A percentile compares a stretch with the other conserved stretches of the same genome.
Evolutionary conservation across 495 filamentous ascomycete genomes (phyloP).

Genomic region (Tuber borchii): DNA sequence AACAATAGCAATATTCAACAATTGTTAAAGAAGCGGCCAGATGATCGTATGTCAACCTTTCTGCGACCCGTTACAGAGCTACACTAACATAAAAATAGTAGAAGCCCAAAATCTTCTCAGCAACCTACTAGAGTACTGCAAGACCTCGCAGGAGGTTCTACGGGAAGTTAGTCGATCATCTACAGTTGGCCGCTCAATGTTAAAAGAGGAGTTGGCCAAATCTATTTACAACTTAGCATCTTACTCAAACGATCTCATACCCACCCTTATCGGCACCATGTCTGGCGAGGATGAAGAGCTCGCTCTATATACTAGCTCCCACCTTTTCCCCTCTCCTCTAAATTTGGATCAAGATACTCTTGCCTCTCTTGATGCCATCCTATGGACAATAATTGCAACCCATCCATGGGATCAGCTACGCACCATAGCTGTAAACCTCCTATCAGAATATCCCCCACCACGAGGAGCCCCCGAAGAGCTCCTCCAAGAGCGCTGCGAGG

Average conservation of each 20-base stretch:
- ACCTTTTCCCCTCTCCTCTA: constrained; percentile 9
- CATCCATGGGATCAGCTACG: constrained; percentile 34
- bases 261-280: constrained; percentile 11
- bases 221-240: constrained; percentile 14
- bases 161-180: constrained; percentile 13
- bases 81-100: neutral
- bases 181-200: constrained; percentile 27
- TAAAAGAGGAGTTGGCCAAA: constrained; percentile 26
- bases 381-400: constrained; percentile 16
- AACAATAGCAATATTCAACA: neutral
- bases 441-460: constrained; percentile 10
- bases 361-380: constrained; percentile 8
- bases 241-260: constrained; percentile 1
- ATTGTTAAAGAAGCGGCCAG: constrained; percentile 12
- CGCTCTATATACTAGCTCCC: constrained; percentile 11
- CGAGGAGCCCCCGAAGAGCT: neutral
- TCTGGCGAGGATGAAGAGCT: constrained; percentile 23
- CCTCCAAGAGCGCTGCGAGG: constrained; percentile 18
- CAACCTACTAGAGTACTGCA: constrained; percentile 5
- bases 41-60: constrained; percentile 21
- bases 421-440: constrained; percentile 22
- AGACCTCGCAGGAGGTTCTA: constrained; percentile 11
- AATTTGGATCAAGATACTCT: constrained; percentile 14
- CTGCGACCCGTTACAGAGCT: neutral
- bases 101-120: neutral